These are phyloP conservation scores for Trichoderma afroharzianum DNA, from an alignment of 2,329 filamentous ascomycete species.

Conservation along the genomic window DNA sequence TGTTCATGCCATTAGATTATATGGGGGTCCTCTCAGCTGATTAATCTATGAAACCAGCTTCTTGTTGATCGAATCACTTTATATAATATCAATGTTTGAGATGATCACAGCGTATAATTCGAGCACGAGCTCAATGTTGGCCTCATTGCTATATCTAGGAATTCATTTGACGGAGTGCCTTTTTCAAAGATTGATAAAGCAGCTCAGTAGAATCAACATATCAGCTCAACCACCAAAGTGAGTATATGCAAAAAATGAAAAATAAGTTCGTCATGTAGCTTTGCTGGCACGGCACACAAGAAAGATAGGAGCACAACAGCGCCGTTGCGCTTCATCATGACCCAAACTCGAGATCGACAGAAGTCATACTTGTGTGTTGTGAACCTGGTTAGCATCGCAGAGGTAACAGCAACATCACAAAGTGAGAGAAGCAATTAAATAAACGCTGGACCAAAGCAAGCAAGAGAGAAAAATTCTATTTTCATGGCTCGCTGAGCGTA, in stretches of 20 bases:
- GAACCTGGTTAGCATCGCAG: not conserved
- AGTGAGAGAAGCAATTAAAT: not conserved
- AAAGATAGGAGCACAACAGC: not conserved
- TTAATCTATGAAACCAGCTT: not conserved
- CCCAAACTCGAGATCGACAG: not conserved
- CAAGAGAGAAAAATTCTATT: conserved; percentile 16
- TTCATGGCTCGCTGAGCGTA: conserved; percentile 16
- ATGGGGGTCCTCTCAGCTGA: not conserved
- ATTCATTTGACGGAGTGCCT: not conserved
- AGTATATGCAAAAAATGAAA: not conserved
- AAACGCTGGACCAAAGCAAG: not conserved
- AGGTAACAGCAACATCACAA: not conserved
- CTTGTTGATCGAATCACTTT: not conserved
- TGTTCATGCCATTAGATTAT: not conserved
- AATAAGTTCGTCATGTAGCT: not conserved
- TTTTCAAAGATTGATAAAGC: not conserved
- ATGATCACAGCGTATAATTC: not conserved
- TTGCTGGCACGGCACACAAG: not conserved
- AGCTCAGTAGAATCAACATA: not conserved
- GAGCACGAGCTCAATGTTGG: not conserved
- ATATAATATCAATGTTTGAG: not conserved
- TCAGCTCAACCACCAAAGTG: not conserved
- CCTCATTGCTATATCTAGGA: not conserved
- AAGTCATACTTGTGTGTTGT: not conserved
- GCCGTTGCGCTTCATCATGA: not conserved